These are phyloP conservation scores for Hypoxylon sp. DNA, from an alignment of 2,329 filamentous ascomycete genomes.

Conservation along the genomic window DNA sequence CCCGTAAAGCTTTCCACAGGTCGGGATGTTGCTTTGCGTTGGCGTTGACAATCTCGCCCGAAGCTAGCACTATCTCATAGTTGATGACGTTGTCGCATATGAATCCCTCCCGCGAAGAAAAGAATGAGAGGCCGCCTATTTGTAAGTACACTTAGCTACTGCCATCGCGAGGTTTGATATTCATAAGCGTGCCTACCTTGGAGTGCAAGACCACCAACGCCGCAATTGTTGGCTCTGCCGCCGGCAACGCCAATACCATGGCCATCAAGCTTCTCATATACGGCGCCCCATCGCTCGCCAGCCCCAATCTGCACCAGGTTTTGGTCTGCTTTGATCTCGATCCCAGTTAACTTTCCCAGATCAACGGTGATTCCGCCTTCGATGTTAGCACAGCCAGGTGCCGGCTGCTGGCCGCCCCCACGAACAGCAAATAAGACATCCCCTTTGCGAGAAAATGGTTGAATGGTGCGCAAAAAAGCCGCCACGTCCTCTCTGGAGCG, in stretches of 20 bases:
- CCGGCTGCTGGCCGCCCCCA: slow-evolving; percentile 52
- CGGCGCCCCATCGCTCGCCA: slow-evolving; percentile 46
- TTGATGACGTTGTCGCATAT: slow-evolving; percentile 49
- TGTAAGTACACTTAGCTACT: too few species aligned
- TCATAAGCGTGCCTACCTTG: background rate
- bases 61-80: slow-evolving; percentile 53
- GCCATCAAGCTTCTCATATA: slow-evolving; percentile 48
- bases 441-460: background rate
- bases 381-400: slow-evolving; percentile 49
- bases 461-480: slow-evolving; percentile 2
- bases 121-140: slow-evolving; percentile 52
- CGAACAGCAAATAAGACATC: slow-evolving; percentile 27
- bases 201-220: slow-evolving; percentile 38
- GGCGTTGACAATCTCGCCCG: slow-evolving; percentile 51
- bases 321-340: slow-evolving; percentile 39
- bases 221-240: slow-evolving; percentile 41
- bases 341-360: slow-evolving; percentile 44
- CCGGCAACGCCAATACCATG: slow-evolving; percentile 48
- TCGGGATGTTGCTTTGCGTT: slow-evolving; percentile 48
- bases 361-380: slow-evolving; percentile 47
- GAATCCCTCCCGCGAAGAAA: slow-evolving; percentile 51
- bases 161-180: too few species aligned
- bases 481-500: slow-evolving; percentile 1
- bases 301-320: slow-evolving; percentile 42
- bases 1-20: slow-evolving; percentile 53